Conservation (phyloP, 805 yeast species). For the Nakazawaea laoshanensis region DNA sequence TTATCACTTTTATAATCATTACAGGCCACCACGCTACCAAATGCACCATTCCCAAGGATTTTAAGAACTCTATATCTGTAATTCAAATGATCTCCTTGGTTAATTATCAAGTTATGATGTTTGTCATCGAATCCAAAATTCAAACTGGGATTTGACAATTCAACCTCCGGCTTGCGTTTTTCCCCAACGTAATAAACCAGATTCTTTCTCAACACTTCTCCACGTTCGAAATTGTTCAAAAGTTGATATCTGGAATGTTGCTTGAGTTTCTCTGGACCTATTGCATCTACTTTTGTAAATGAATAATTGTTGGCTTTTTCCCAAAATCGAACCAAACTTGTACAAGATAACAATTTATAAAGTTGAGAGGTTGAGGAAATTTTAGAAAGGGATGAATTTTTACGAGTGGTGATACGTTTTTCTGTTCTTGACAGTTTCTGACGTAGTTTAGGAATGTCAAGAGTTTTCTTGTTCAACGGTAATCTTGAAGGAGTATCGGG, state of each 20-base stretch:
- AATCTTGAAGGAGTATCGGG: neutral
- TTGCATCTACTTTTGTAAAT: slow-evolving; percentile 4
- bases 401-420: too few relatives aligned
- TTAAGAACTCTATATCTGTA: slow-evolving; percentile 59
- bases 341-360: slow-evolving; percentile 2
- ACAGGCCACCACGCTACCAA: slow-evolving; percentile 71
- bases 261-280: slow-evolving; percentile 4
- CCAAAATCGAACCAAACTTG: slow-evolving; percentile 6
- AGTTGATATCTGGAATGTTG: slow-evolving; percentile 2
- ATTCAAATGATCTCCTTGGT: slow-evolving; percentile 62
- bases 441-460: neutral
- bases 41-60: slow-evolving; percentile 69
- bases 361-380: slow-evolving; percentile 6
- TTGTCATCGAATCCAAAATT: slow-evolving; percentile 72
- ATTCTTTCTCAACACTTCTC: slow-evolving; percentile 44
- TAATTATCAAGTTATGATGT: slow-evolving; percentile 50
- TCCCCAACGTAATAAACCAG: slow-evolving; percentile 45
- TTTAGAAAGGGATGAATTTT: too few relatives aligned
- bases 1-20: slow-evolving; percentile 53
- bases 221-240: slow-evolving; percentile 49
- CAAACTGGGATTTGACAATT: slow-evolving; percentile 27
- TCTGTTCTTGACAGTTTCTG: neutral
- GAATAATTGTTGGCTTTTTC: slow-evolving; percentile 3
- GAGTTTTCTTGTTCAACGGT: neutral
- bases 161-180: slow-evolving; percentile 19